Conservation (phyloP, 2,329 filamentous ascomycete genomes). For the Xylariaceae sp. region DNA sequence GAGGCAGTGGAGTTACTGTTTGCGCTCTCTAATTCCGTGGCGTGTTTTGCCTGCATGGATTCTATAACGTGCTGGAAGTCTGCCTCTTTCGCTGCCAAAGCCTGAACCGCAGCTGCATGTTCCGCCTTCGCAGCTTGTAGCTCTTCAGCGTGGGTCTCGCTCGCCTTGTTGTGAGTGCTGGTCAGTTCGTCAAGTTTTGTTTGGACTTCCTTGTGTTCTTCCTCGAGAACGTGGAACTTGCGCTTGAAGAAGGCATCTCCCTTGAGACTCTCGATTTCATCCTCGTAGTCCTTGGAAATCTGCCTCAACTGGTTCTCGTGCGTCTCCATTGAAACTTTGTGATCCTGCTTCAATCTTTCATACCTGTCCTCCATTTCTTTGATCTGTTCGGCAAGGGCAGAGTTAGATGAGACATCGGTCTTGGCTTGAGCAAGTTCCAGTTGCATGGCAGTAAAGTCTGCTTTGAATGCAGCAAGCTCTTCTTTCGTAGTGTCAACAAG, state of each 20-base stretch:
- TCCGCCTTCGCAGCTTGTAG: conserved; percentile 21
- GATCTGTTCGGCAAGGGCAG: conserved; percentile 24
- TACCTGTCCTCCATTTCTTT: conserved; percentile 31
- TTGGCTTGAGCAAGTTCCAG: conserved; percentile 41
- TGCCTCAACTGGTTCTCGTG: conserved; percentile 54
- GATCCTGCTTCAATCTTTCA: conserved; percentile 46
- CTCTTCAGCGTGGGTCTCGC: conserved; percentile 30
- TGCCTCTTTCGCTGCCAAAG: conserved; percentile 46
- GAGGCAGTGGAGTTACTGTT: conserved; percentile 48
- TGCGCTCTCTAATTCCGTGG: conserved; percentile 52
- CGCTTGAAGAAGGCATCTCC: conserved; percentile 60
- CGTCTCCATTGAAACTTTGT: conserved; percentile 38
- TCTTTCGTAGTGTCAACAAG: conserved; percentile 34
- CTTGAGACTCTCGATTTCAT: conserved; percentile 58
- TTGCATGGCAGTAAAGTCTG: conserved; percentile 44
- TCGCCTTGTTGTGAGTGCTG: conserved; percentile 20
- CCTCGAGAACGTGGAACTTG: conserved; percentile 56
- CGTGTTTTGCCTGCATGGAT: conserved; percentile 50
- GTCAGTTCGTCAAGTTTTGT: conserved; percentile 27
- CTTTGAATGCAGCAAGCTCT: conserved; percentile 43
- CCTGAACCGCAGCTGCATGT: conserved; percentile 36
- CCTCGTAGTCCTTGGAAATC: conserved; percentile 56
- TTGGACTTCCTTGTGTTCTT: conserved; percentile 46
- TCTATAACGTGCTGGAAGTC: conserved; percentile 51
- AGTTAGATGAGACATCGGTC: conserved; percentile 38